Conservation (phyloP, 176 grass and related monocot species). For the Avena insularis region DNA sequence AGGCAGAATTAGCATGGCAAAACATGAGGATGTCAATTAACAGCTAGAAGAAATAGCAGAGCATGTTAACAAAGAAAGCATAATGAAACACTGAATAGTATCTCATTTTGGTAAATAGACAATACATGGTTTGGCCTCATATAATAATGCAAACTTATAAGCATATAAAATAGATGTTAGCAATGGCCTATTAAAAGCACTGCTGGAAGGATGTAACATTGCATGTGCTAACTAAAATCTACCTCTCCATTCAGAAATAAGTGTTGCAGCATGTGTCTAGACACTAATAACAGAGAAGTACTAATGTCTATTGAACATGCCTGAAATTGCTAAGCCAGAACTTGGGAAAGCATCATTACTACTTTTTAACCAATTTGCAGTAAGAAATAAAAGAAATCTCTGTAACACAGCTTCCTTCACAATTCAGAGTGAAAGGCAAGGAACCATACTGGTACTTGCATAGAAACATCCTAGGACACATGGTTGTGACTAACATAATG, state of each 20-base stretch:
- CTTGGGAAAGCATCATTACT: background rate
- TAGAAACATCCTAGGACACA: background rate
- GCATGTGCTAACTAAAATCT: background rate
- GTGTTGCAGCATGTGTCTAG: too few relatives aligned
- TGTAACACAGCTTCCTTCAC: too few relatives aligned
- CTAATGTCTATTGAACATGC: background rate
- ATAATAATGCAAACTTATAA: background rate
- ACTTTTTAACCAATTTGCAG: too few relatives aligned
- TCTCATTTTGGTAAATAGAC: too few relatives aligned
- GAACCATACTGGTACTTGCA: background rate
- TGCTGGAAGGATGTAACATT: background rate
- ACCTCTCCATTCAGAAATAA: too few relatives aligned
- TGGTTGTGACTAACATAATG: background rate
- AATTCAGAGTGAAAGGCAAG: background rate
- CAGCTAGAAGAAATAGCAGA: background rate
- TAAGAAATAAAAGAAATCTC: too few relatives aligned
- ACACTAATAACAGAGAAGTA: too few relatives aligned
- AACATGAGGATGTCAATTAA: background rate
- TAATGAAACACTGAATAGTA: too few relatives aligned
- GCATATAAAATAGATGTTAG: background rate
- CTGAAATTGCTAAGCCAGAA: background rate
- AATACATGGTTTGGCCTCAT: background rate
- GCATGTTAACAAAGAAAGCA: background rate
- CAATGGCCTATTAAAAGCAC: too few relatives aligned
- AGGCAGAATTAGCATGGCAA: background rate